Conservation (phyloP, 345 rosid genomes). For the Eutrema heterophyllum region DNA sequence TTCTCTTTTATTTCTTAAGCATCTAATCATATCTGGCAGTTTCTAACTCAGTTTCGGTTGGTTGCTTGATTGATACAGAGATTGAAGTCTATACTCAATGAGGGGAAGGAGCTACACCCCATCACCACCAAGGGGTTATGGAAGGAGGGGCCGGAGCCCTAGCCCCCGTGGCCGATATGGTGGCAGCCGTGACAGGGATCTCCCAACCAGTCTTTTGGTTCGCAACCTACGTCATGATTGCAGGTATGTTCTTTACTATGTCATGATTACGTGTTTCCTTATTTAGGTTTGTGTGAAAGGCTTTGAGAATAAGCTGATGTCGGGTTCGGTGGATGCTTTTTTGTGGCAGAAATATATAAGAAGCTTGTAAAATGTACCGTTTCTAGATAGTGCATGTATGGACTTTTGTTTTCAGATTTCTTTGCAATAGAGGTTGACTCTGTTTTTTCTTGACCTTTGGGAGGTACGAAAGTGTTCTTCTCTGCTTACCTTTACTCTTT, state of each 20-base stretch:
- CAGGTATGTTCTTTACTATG: conserved; percentile 46
- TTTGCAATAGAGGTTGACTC: neutral
- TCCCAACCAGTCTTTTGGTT: conserved; percentile 95
- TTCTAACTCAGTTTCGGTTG: neutral
- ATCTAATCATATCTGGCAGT: neutral
- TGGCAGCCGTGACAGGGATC: conserved; percentile 67
- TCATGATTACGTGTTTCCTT: neutral
- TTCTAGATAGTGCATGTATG: neutral
- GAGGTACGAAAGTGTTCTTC: neutral
- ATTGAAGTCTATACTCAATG: conserved; percentile 40
- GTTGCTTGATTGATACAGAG: neutral
- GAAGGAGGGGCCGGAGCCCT: conserved; percentile 77
- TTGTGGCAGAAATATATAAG: neutral
- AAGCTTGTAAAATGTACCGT: neutral
- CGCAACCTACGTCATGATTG: conserved; percentile 97
- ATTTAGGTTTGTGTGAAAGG: neutral
- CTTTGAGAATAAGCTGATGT: neutral
- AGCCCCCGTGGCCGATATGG: conserved; percentile 81
- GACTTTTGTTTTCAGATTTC: neutral
- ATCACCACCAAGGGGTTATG: conserved; percentile 74
- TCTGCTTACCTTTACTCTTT: neutral
- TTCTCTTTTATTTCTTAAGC: neutral
- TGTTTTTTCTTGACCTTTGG: neutral
- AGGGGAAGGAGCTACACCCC: conserved; percentile 92
- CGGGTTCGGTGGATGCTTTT: neutral